Evolutionary conservation across 2,329 filamentous ascomycete species (phyloP).

Genomic region (Fusarium mangiferae): DNA sequence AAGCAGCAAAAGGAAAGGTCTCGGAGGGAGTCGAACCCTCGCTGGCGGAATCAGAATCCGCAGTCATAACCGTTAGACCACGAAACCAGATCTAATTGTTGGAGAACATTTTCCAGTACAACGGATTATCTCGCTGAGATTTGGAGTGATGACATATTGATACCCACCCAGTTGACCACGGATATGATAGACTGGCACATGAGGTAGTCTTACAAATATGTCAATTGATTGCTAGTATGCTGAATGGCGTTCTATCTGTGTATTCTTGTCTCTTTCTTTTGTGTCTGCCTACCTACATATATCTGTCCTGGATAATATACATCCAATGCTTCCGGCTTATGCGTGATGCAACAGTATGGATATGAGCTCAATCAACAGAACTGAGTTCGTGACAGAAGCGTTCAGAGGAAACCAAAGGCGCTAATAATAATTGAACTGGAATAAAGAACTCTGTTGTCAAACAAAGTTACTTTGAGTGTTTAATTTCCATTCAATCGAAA

Average conservation of each 20-base stretch:
- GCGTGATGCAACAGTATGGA: neutral
- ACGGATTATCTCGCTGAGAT: fast-evolving
- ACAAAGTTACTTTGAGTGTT: neutral
- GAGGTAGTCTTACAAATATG: neutral
- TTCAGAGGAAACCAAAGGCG: too few relatives aligned
- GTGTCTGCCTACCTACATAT: neutral
- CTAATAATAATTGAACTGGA: neutral
- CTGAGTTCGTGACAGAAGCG: neutral
- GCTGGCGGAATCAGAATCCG: constrained; percentile 46
- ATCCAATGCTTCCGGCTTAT: neutral
- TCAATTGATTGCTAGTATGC: neutral
- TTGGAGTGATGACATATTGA: fast-evolving
- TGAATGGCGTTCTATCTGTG: fast-evolving
- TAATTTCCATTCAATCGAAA: neutral
- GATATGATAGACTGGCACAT: neutral
- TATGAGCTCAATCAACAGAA: neutral
- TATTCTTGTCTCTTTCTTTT: fast-evolving
- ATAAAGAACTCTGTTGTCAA: fast-evolving
- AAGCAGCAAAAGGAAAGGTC: constrained; percentile 11
- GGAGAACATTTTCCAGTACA: neutral
- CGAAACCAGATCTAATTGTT: neutral
- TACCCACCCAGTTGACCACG: neutral
- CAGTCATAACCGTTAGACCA: constrained; percentile 40
- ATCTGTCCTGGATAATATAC: neutral
- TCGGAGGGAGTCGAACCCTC: constrained; percentile 43